Percentiles rank a stretch among this genome's conserved stretches.
Conservation (phyloP, 495 filamentous ascomycete genomes). For the Aspergillus biplanus region DNA sequence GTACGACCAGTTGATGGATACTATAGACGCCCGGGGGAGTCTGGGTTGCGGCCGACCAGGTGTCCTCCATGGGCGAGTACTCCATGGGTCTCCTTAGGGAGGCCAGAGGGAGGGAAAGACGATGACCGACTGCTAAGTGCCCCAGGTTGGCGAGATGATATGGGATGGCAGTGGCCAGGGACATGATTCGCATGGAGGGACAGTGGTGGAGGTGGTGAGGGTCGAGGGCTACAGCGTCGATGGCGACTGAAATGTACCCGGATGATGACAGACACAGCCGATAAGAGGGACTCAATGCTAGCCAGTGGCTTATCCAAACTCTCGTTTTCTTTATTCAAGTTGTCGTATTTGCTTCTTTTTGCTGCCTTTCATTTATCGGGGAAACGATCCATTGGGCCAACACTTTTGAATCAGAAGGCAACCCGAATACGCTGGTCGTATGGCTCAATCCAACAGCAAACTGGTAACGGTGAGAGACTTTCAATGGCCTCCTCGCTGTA, state of each 20-base stretch:
- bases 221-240: constrained; percentile 5
- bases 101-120: constrained; percentile 1
- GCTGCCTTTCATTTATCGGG: background rate
- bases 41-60: constrained; percentile 10
- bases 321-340: background rate
- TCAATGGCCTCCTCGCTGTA: background rate
- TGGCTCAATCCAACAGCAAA: background rate
- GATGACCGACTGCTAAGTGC: constrained; percentile 11
- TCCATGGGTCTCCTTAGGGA: constrained; percentile 5
- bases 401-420: background rate
- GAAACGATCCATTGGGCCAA: background rate
- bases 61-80: constrained; percentile 5
- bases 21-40: constrained; percentile 12
- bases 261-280: constrained; percentile 9
- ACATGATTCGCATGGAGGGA: constrained; percentile 15
- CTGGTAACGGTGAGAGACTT: background rate
- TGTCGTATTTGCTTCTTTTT: background rate
- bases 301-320: background rate
- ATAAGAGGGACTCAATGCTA: too few species aligned
- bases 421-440: background rate
- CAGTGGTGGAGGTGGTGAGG: constrained; percentile 2
- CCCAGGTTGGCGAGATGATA: constrained; percentile 12
- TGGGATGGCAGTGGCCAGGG: constrained; percentile 11
- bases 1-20: constrained; percentile 13
- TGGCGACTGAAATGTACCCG: constrained; percentile 11